Evolutionary conservation across 139 green algal species (phyloP).

Genomic region (Edaphochlamys debaryana): DNA sequence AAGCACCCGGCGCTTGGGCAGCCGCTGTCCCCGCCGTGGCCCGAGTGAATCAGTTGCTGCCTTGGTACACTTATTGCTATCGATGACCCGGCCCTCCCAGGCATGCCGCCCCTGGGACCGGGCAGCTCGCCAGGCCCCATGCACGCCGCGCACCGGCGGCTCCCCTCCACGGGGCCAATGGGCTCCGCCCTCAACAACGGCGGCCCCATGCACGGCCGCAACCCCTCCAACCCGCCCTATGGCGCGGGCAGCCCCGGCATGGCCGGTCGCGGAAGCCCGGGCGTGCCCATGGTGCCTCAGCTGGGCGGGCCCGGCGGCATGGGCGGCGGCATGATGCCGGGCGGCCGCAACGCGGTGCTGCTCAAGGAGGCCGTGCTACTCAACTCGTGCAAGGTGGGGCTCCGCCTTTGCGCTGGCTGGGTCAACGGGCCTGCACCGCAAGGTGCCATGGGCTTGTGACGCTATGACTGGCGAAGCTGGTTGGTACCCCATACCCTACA

Average conservation of each 20-base stretch:
- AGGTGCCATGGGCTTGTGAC: not conserved
- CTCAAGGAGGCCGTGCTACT: slow-evolving; percentile 66
- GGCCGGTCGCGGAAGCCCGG: not conserved
- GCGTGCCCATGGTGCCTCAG: not conserved
- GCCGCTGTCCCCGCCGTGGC: too few relatives aligned
- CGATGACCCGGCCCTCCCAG: not conserved
- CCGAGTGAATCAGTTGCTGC: too few relatives aligned
- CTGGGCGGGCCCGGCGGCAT: not conserved
- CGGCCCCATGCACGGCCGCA: not conserved
- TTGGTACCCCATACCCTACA: too few relatives aligned
- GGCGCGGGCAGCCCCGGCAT: not conserved
- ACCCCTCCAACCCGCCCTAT: not conserved
- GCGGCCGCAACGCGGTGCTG: slow-evolving; percentile 32
- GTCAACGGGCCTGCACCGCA: not conserved
- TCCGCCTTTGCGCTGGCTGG: too few relatives aligned
- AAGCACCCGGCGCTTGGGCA: too few relatives aligned
- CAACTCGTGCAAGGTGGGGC: slow-evolving; percentile 58
- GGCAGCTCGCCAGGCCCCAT: not conserved
- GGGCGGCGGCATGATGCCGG: not conserved
- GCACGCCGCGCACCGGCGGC: not conserved
- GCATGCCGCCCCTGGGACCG: not conserved
- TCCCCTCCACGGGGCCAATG: too few relatives aligned
- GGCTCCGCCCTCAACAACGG: too few relatives aligned
- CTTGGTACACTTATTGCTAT: too few relatives aligned
- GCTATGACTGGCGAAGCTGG: too few relatives aligned